Conservation (phyloP, 495 filamentous ascomycete genomes). For the Penicillium riverlandense region DNA sequence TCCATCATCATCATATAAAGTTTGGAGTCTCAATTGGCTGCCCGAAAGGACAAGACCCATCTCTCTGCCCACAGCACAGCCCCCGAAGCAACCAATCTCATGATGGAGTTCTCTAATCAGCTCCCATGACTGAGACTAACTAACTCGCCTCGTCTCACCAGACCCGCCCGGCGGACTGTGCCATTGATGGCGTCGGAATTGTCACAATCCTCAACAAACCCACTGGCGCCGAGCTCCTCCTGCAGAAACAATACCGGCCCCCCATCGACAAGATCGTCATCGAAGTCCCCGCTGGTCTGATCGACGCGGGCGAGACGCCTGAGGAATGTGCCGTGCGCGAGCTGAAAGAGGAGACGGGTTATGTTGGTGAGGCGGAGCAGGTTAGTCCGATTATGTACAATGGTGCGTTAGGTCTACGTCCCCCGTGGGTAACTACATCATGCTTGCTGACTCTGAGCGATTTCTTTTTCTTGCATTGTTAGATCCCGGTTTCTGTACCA, state of each 20-base stretch:
- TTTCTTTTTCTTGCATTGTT: not conserved
- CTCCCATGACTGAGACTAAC: not conserved
- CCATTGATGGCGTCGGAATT: conserved; percentile 87
- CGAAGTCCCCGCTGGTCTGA: conserved; percentile 79
- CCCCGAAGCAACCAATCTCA: not conserved
- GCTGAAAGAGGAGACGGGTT: conserved; percentile 91
- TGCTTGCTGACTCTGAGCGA: not conserved
- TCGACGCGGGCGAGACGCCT: conserved; percentile 74
- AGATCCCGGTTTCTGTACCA: conserved; percentile 79
- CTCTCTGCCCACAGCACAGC: no score
- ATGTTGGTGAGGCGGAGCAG: conserved; percentile 58
- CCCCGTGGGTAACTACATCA: not conserved
- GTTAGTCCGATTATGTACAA: conserved; percentile 23
- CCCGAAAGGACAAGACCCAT: not conserved
- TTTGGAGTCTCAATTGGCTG: not conserved
- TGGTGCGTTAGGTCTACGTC: conserved; percentile 5
- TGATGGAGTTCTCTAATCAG: not conserved
- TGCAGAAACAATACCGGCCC: conserved; percentile 85
- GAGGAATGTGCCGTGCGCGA: conserved; percentile 80
- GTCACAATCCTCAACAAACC: conserved; percentile 75
- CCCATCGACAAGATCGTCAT: conserved; percentile 72
- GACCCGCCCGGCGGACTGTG: conserved; percentile 60
- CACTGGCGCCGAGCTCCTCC: conserved; percentile 63
- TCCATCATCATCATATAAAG: no score
- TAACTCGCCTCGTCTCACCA: conserved; percentile 7